Evolutionary conservation across 441 rosid species (phyloP).

Genomic region (Adansonia madagascariensis): DNA sequence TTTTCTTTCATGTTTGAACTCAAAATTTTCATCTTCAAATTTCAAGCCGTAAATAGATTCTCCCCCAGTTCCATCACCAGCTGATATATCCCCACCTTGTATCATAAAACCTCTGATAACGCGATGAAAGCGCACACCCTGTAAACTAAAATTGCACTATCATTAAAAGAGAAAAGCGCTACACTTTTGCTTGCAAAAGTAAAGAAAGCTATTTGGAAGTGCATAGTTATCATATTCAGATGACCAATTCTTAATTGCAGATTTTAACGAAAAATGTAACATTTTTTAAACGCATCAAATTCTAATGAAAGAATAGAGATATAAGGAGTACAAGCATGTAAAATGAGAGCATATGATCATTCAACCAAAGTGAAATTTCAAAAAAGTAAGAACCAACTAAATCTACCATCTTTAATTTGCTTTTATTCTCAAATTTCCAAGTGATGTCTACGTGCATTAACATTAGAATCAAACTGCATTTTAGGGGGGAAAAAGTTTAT

Average conservation of each 20-base stretch:
- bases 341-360: background rate
- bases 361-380: constrained; percentile 1
- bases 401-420: background rate
- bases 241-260: background rate
- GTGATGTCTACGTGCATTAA: background rate
- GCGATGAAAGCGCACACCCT: constrained; percentile 89
- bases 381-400: constrained; percentile 1
- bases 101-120: constrained; percentile 85
- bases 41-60: constrained; percentile 87
- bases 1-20: constrained; percentile 90
- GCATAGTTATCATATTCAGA: constrained; percentile 6
- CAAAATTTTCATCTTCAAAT: constrained; percentile 91
- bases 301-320: background rate
- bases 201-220: background rate
- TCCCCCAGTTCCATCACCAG: constrained; percentile 94
- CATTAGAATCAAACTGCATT: constrained; percentile 9
- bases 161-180: background rate
- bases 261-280: background rate
- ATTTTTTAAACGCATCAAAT: background rate
- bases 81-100: constrained; percentile 94
- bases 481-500: background rate
- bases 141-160: constrained; percentile 27
- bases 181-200: background rate
- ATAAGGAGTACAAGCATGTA: background rate
- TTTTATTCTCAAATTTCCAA: constrained; percentile 3